Evolutionary conservation across 768 basidiomycete genomes (phyloP), one percentile per base, ranked within the genome.

Genomic region (Solioccasus polychromus): DNA sequence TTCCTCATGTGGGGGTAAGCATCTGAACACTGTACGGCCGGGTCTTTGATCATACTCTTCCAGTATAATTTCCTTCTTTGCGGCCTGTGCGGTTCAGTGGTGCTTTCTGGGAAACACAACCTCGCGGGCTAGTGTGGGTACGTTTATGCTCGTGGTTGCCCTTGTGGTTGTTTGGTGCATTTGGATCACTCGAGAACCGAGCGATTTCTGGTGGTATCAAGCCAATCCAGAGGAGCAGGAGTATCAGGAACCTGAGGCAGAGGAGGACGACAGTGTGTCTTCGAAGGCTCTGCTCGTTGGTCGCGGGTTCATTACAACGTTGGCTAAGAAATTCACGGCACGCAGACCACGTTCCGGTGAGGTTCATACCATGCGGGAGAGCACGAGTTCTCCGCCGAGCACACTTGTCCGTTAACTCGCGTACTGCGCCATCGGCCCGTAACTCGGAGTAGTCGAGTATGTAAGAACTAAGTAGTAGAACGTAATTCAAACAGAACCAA

Each of bases 1-100:
- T 61, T 81, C 18, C 64, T 82, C 35, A 72, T 82, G 68, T 82
- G 79, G 79, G 73, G 71, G 80, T 80, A 53, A 62, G 79, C 71
- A 12, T 23, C 20, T 25, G 26, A 8, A n/a, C 32, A 1, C 25
- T n/a, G 8, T 29, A 9, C 5, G 17, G 5, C n/a, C 4, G 9
- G 37, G 34, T 17, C 12, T 10, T 20, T 55, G 14, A 54, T 10
- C 22, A 15, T 9, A 2, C 10, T 24, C 18, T 24, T 10, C 12
- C 22, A 68, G 64, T 10, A 64, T 66, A 53, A 8, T 59, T 12
- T 45, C 68, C 25, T 66, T 68, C 52, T 56, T 52, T 28, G 50
- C 47, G 1, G 64, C 64, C 0, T 56, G 64, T 44, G 52, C 46
- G 1, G 39, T 45, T 0, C 58, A 68, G 45, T 66, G 64, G 61